phyloP scores from a whole-genome alignment of 352 stramenopile genomes.

The Phytophthora capsici region DNA sequence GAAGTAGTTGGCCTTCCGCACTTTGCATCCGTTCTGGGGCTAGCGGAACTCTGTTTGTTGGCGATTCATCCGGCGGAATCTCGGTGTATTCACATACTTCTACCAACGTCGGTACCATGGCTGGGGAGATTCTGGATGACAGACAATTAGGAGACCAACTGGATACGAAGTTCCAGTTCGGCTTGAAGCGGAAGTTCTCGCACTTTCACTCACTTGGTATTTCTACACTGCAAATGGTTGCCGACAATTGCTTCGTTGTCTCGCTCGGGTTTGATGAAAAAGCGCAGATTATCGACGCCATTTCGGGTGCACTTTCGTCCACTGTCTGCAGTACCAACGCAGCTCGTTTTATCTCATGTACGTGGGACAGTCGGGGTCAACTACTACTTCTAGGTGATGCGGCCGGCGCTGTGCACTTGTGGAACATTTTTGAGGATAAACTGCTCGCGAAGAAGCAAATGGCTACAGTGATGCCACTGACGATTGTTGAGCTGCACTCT shows the following conservation, averaged over 20 bases:
- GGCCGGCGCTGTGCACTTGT: slow-evolving; percentile 59
- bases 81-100: slow-evolving; percentile 57
- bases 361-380: slow-evolving; percentile 62
- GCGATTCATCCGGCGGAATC: slow-evolving; percentile 64
- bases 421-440: slow-evolving; percentile 76
- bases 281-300: slow-evolving; percentile 71
- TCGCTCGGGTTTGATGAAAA: slow-evolving; percentile 82
- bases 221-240: slow-evolving; percentile 56
- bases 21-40: slow-evolving; percentile 61
- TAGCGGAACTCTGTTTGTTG: slow-evolving; percentile 60
- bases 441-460: slow-evolving; percentile 50
- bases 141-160: slow-evolving; percentile 14
- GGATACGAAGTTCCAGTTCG: slow-evolving; percentile 49
- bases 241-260: slow-evolving; percentile 75
- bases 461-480: slow-evolving; percentile 12
- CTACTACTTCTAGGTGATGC: slow-evolving; percentile 64
- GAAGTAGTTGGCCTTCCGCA: slow-evolving; percentile 61
- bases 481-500: slow-evolving; percentile 20
- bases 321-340: slow-evolving; percentile 60
- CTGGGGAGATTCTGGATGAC: slow-evolving; percentile 21
- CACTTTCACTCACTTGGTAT: slow-evolving; percentile 76
- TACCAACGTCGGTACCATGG: background rate
- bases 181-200: slow-evolving; percentile 63
- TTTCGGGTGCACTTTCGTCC: slow-evolving; percentile 57
- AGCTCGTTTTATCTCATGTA: slow-evolving; percentile 61